Evolutionary conservation across 352 stramenopile genomes (phyloP).

Genomic region (Blastocystis sp.): DNA sequence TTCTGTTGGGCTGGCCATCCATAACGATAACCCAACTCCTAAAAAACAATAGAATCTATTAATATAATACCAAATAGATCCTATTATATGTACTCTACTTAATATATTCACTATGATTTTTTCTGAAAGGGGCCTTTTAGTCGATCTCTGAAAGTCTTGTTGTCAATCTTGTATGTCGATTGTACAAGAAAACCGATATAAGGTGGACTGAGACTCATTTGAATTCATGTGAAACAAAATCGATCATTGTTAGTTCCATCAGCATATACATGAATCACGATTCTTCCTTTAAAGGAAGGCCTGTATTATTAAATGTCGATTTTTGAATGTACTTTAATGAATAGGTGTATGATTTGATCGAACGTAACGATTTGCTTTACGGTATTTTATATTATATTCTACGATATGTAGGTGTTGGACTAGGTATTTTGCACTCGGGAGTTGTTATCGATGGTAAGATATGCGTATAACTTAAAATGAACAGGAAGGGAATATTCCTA

Average conservation of each 20-base stretch:
- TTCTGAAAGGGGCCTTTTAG: neutral
- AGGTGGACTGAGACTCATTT: too few relatives aligned
- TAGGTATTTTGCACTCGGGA: conserved; percentile 42
- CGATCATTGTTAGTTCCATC: too few relatives aligned
- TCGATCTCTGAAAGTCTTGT: neutral
- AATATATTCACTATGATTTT: too few relatives aligned
- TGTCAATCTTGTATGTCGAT: too few relatives aligned
- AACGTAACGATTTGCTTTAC: conserved; percentile 29
- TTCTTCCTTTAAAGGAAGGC: conserved; percentile 2
- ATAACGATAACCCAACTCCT: too few relatives aligned
- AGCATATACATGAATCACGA: neutral
- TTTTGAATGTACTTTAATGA: neutral
- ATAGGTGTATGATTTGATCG: conserved; percentile 56
- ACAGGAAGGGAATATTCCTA: conserved; percentile 60
- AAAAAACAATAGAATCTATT: too few relatives aligned
- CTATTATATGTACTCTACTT: too few relatives aligned
- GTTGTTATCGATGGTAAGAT: conserved; percentile 49
- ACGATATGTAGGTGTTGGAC: conserved; percentile 19
- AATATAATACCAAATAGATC: too few relatives aligned
- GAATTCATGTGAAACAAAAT: neutral
- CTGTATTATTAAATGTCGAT: conserved; percentile 29
- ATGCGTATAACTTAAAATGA: too few relatives aligned
- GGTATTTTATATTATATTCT: neutral
- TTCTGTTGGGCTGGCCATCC: neutral
- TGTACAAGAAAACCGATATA: too few relatives aligned